Conservation (phyloP, 768 basidiomycete genomes). For the Krasilnikovozyma curviuscula region DNA sequence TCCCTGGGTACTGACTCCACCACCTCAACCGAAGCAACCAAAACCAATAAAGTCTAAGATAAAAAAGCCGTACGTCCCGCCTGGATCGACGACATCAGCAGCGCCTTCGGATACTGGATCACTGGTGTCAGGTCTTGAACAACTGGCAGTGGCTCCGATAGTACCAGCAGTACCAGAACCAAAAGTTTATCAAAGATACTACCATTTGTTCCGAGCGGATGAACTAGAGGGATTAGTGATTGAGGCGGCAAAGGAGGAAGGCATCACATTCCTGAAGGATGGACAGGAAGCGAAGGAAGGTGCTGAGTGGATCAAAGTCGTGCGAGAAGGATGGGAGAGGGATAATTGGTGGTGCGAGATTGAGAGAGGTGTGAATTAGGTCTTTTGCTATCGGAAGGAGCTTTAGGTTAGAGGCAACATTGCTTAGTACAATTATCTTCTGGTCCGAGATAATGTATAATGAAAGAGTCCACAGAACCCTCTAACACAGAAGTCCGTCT, state of each 20-base stretch:
- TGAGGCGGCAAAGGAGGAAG: constrained; percentile 43
- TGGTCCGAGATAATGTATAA: too few species aligned
- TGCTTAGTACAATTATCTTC: too few species aligned
- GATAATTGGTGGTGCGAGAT: constrained; percentile 13
- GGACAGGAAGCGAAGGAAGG: constrained; percentile 21
- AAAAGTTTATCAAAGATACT: constrained; percentile 67
- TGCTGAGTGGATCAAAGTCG: constrained; percentile 35
- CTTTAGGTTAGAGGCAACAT: too few species aligned
- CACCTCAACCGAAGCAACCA: neutral
- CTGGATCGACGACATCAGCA: neutral
- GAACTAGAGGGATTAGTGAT: constrained; percentile 48
- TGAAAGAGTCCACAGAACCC: too few species aligned
- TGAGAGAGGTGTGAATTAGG: neutral
- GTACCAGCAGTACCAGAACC: constrained; percentile 16
- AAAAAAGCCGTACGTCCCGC: neutral
- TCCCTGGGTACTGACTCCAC: constrained; percentile 48
- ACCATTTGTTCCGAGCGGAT: constrained; percentile 77
- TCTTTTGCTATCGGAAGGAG: too few species aligned
- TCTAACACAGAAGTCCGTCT: too few species aligned
- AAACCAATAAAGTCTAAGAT: neutral
- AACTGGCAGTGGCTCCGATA: too few species aligned
- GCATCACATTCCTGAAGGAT: constrained; percentile 31
- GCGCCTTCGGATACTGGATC: neutral
- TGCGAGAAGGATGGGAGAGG: constrained; percentile 58
- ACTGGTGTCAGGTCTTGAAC: neutral